phyloP scores from a whole-genome alignment of 1,284 basidiomycete genomes.

The Microbotryum silenes-acaulis region DNA sequence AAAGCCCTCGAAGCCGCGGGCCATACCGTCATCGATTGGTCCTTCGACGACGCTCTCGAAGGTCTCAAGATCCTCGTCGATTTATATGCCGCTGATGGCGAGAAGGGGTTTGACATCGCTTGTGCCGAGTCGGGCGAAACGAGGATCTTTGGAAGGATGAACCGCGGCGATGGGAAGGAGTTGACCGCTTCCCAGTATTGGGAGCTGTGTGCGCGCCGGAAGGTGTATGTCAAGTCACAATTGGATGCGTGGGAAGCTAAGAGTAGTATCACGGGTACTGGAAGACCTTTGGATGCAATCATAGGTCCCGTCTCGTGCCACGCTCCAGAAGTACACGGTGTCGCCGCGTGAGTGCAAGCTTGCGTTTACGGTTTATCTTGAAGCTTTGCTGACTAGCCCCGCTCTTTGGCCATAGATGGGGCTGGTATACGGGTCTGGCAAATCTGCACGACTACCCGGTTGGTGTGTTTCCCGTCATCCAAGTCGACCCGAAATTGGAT shows the following conservation, averaged over 20 bases:
- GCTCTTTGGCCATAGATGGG: slow-evolving; percentile 26
- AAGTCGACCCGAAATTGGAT: slow-evolving; percentile 16
- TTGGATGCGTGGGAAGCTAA: slow-evolving; percentile 53
- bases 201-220: slow-evolving; percentile 43
- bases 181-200: slow-evolving; percentile 50
- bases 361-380: too few species aligned
- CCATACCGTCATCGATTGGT: slow-evolving; percentile 51
- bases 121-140: slow-evolving; percentile 35
- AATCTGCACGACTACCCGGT: slow-evolving; percentile 53
- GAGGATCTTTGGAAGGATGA: slow-evolving; percentile 16
- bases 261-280: slow-evolving; percentile 45
- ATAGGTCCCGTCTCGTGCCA: slow-evolving; percentile 53
- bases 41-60: slow-evolving; percentile 43
- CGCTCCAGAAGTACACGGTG: slow-evolving; percentile 47
- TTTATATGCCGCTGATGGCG: slow-evolving; percentile 24
- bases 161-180: slow-evolving; percentile 10
- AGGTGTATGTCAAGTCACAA: slow-evolving; percentile 49
- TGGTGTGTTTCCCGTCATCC: slow-evolving; percentile 49
- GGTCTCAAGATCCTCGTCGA: slow-evolving; percentile 36
- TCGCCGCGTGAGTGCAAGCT: slow-evolving; percentile 37
- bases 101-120: slow-evolving; percentile 28
- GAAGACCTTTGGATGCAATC: slow-evolving; percentile 54
- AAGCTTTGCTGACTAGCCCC: too few species aligned
- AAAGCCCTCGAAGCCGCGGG: slow-evolving; percentile 56
- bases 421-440: slow-evolving; percentile 50